Evolutionary conservation across 306 rosid species (phyloP), one percentile per base, ranked within the genome.

Genomic region (Fragaria iinumae): DNA sequence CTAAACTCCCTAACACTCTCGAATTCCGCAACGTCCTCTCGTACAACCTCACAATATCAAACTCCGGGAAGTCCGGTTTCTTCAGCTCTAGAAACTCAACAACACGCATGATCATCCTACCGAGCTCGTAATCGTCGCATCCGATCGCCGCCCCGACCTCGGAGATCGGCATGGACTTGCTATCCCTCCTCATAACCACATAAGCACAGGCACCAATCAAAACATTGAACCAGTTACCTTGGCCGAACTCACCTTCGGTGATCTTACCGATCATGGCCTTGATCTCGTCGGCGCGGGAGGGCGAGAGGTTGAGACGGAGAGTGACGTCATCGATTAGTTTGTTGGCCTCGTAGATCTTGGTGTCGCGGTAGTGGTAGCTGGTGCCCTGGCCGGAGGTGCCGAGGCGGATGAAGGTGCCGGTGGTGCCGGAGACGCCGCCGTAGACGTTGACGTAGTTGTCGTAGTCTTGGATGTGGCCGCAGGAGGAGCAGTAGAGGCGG

Each of bases 181-280:
- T 82, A 32, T 84, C 89, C 45, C 63, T 84, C 12, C 96, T 84
- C 96, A 89, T 93, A 3, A 80, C 83, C 1, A 91, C 86, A 62
- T 91, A 91, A 44, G 88, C 83, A 57, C 95, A 89, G 7, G 95
- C 96, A 8, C 93, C 97, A 18, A 89, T 79, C 57, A 93, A 77
- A 23, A 93, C 80, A 1, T 72, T 71, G 72, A 93, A 85, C 98
- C 95, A 93, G 34, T 77, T 52, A 6, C 98, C 98, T 75, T 69
- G 76, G 8, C 96, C 95, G 64, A 77, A 89, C 77, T 91, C 98
- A 14, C 85, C 89, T 16, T 88, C 87, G 0, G 96, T 93, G 34
- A 93, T 84, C 11, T 27, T 17, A 43, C 85, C 79, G 3, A 86
- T 80, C 91, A 89, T 89, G 11, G 68, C 12, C 69, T 67, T 86